Evolutionary conservation across 352 stramenopile species (phyloP), one percentile per base, ranked within the genome.

Genomic region (Phytophthora cryptogea): DNA sequence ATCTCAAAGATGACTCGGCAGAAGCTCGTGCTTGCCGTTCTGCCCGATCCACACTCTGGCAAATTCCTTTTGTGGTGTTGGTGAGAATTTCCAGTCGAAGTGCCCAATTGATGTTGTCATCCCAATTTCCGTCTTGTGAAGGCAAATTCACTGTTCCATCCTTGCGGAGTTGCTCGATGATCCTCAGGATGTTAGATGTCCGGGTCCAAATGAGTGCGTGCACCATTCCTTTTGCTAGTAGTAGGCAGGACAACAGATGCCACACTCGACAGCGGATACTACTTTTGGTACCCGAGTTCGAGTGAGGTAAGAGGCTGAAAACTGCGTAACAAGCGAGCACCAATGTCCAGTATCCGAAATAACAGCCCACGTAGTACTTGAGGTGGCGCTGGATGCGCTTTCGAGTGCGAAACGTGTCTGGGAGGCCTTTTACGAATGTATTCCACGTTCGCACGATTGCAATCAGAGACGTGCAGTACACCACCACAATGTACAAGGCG

Each of bases 341-440:
- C 13, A 90, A 54, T 1, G 84, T 94, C 84, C 84, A 94, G 63
- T 91, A 94, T 23, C 83, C 81, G 46, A 94, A 90, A 62, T 92
- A 94, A 59, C 81, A 92, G 11, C 82, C 84, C n/a, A 94, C 84
- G 42, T 94, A 94, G 66, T 94, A 94, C 65, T 94, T 94, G 28
- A 94, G 72, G 44, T 94, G 82, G 2, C 84, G 76, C 45, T 92
- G 84, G 27, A 89, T 92, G 20, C 84, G 84, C 45, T 89, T 67
- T 23, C 84, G 80, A 3, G 84, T 90, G 28, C 63, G 75, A 68
- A 94, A 91, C 4, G 84, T 94, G 44, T 94, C 80, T 0, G 72
- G 76, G 4, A 93, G 70, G 0, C 84, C 84, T 55, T 89, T 91
- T 14, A 86, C 66, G 23, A 94, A 86, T 5, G 82, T 91, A 50